Evolutionary conservation across 805 yeast species (phyloP), one percentile per base, ranked within the genome.

Genomic region (Candida andamanensis): DNA sequence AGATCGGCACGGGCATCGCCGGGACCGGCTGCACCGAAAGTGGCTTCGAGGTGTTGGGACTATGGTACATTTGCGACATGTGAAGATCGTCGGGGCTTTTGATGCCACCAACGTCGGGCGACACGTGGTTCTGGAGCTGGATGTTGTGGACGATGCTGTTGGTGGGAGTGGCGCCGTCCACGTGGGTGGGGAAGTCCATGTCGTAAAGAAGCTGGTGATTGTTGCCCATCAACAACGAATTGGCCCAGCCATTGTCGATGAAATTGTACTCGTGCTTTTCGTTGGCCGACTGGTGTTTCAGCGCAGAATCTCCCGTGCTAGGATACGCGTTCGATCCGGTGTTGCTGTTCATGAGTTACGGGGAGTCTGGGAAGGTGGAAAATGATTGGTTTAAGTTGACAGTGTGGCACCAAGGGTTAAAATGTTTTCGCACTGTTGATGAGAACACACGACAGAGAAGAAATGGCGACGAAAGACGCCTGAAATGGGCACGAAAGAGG

Each of bases 211-310:
- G 42, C 11, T 60, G 63, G 26, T 46, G 40, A 24, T 28, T 30
- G 5, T 56, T 46, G 17, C 60, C 67, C 51, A 61, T 52, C 18
- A 63, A 34, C 19, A 60, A 36, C 24, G 50, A 48, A 17, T 55
- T 46, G 3, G 62, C 54, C 70, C 70, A 63, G 42, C 50, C 43
- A 6, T 47, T 26, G 29, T 54, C 59, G n/a, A 50, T 13, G 11
- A 15, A 34, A 29, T 21, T 22, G 16, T 23, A 10, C 9, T 14
- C 14, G 23, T n/a, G n/a, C n/a, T n/a, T n/a, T n/a, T n/a, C n/a
- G n/a, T n/a, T n/a, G n/a, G n/a, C n/a, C n/a, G n/a, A n/a, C n/a
- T n/a, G n/a, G n/a, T n/a, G n/a, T n/a, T n/a, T n/a, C n/a, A n/a
- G n/a, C n/a, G n/a, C n/a, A n/a, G n/a, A n/a, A n/a, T n/a, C n/a